Base-by-base conservation (phyloP, 2,329 filamentous ascomycete species). In the Fusarium phyllophilum region DNA sequence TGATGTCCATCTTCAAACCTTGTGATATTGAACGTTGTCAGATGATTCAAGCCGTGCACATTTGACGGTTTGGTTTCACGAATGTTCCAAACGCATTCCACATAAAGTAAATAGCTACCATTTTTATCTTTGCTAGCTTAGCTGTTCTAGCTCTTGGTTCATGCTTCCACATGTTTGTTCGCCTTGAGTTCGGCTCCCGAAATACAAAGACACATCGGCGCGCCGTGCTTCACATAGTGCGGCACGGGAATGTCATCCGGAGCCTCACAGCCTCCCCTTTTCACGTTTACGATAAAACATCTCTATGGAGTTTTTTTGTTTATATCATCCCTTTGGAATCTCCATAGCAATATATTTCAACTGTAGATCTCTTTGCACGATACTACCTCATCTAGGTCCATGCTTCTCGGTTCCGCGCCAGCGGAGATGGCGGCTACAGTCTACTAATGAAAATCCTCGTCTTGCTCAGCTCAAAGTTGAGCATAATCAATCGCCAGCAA, bases 21-120 rank as follows among this genome's bases (percentile, higher is more conserved):
- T 45, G 33, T 49, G 55, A 66, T 70, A 42, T 45, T 52, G 14
- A 41, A 38, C 39, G 42, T 39, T 49, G 52, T 62, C 57, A 39
- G 72, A 73, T 62, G 42, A 66, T 26, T 55, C 38, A 49, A 38
- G 20, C 60, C 59, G 72, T 74, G 72, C 72, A 55, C 67, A 15
- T 51, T 49, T 33, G 49, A 61, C 52, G 45, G 44, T 29, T 69
- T 69, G 36, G 72, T 72, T 69, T 74, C 72, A 75, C 55, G 56
- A 57, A 52, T 56, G 68, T 62, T 72, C 72, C 34, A 56, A 61
- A 49, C 41, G 8, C 52, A 57, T 71, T 44, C 61, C 54, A 68
- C 34, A 29, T 46, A 49, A 26, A 42, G 42, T 62, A 57, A 48
- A 66, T 42, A 54, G 57, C 54, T 42, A 26, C 33, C 24, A 31